Percentiles rank a stretch among this genome's conserved stretches.
phyloP scores from a whole-genome alignment of 2,329 filamentous ascomycete species.

The Rhynchosporium secalis region DNA sequence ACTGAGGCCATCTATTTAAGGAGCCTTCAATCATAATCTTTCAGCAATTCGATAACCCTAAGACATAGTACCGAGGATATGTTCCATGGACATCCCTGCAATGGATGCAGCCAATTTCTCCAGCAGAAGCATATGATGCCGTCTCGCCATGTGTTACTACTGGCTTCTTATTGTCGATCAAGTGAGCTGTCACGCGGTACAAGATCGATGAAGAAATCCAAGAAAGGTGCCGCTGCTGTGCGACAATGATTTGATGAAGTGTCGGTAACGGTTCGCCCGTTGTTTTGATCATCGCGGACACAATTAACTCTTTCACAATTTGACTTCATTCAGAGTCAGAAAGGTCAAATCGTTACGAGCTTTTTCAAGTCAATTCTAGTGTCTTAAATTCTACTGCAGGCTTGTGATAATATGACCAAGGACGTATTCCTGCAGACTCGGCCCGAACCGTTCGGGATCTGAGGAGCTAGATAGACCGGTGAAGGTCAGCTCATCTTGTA shows the following conservation, averaged over 20 bases:
- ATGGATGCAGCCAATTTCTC: not conserved
- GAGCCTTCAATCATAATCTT: not conserved
- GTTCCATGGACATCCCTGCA: not conserved
- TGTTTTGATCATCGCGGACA: not conserved
- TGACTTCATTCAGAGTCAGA: not conserved
- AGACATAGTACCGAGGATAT: not conserved
- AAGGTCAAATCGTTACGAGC: not conserved
- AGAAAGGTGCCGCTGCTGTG: slow-evolving; percentile 8
- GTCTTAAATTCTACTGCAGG: not conserved
- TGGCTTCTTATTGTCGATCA: slow-evolving; percentile 3
- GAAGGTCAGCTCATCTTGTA: not conserved
- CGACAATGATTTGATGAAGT: not conserved
- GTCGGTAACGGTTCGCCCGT: not conserved
- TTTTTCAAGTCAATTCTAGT: too few species aligned
- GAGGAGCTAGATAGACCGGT: not conserved
- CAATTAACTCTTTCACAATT: not conserved
- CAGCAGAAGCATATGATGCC: not conserved
- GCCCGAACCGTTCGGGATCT: slow-evolving; percentile 10
- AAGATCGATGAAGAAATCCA: slow-evolving; percentile 10
- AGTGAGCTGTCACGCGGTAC: slow-evolving; percentile 19
- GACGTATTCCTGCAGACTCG: slow-evolving; percentile 1
- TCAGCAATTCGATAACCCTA: not conserved
- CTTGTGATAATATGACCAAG: not conserved
- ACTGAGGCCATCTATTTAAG: not conserved
- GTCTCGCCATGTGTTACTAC: not conserved